These are phyloP conservation scores for Xylaria palmicola DNA, from an alignment of 495 filamentous ascomycete genomes.

Conservation along the genomic window DNA sequence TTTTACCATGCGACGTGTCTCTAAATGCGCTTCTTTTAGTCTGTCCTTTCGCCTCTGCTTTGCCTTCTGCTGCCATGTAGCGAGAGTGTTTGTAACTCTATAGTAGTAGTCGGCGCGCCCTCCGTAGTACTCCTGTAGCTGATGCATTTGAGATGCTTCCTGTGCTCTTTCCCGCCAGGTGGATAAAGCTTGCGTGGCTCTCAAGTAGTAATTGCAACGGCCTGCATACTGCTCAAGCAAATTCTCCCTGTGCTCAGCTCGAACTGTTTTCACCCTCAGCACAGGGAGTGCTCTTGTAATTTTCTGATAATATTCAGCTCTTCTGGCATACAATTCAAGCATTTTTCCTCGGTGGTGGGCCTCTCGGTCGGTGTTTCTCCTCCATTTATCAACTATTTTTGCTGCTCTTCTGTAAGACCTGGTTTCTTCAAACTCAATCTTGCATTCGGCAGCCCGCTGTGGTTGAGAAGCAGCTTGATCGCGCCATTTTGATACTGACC, in stretches of 20 bases:
- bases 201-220: conserved; percentile 11
- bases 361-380: conserved; percentile 13
- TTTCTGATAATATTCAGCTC: conserved; percentile 27
- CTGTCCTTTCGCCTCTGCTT: conserved; percentile 30
- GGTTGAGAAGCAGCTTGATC: conserved; percentile 18
- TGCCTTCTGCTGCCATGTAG: conserved; percentile 23
- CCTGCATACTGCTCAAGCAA: conserved; percentile 3
- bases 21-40: conserved; percentile 30
- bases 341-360: conserved; percentile 13
- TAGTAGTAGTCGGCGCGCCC: conserved; percentile 32
- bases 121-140: conserved; percentile 20
- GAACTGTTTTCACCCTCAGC: conserved; percentile 22
- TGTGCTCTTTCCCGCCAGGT: conserved; percentile 17
- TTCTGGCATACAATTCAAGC: conserved; percentile 22
- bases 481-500: conserved; percentile 25
- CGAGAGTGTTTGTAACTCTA: conserved; percentile 18
- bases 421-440: conserved; percentile 17
- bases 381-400: conserved; percentile 23
- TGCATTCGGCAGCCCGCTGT: conserved; percentile 13
- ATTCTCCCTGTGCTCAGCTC: conserved; percentile 18
- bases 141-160: conserved; percentile 12
- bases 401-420: conserved; percentile 20
- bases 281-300: conserved; percentile 26
- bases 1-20: conserved; percentile 32
- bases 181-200: conserved; percentile 9